Evolutionary conservation across 2,329 filamentous ascomycete species (phyloP).

Genomic region (Neofusicoccum cordaticola): DNA sequence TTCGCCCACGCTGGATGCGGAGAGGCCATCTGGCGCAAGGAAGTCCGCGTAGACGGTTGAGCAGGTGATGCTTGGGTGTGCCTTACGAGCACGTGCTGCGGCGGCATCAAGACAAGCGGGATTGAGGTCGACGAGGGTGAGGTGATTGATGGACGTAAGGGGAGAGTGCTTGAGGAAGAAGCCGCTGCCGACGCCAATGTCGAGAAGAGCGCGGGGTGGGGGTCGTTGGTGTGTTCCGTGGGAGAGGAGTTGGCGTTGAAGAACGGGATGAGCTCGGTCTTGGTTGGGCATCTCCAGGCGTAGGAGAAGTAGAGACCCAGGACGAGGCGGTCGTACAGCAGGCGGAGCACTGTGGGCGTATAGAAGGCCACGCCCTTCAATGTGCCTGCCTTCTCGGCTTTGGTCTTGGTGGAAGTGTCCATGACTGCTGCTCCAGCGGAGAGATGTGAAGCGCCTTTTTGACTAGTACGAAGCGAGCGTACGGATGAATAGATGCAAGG

Average conservation of each 20-base stretch:
- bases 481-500: too few relatives aligned
- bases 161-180: slow-evolving; percentile 24
- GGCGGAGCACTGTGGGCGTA: neutral
- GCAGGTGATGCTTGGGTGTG: slow-evolving; percentile 23
- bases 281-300: slow-evolving; percentile 29
- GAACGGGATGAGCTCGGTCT: slow-evolving; percentile 22
- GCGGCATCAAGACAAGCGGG: slow-evolving; percentile 32
- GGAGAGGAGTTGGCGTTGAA: slow-evolving; percentile 19
- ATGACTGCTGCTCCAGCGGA: too few relatives aligned
- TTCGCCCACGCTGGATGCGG: too few relatives aligned
- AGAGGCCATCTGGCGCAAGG: neutral
- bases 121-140: slow-evolving; percentile 28
- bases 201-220: slow-evolving; percentile 23
- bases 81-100: slow-evolving; percentile 23
- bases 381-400: neutral
- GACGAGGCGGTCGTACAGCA: slow-evolving; percentile 22
- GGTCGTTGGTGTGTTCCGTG: neutral
- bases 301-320: slow-evolving; percentile 24
- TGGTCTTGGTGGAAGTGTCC: too few relatives aligned
- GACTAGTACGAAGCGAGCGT: too few relatives aligned
- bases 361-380: neutral
- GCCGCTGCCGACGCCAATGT: slow-evolving; percentile 32
- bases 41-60: neutral
- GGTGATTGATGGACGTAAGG: slow-evolving; percentile 14
- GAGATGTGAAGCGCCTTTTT: too few relatives aligned